Evolutionary conservation across 1,284 basidiomycete genomes (phyloP).

Genomic region (Xanthoconium separans): DNA sequence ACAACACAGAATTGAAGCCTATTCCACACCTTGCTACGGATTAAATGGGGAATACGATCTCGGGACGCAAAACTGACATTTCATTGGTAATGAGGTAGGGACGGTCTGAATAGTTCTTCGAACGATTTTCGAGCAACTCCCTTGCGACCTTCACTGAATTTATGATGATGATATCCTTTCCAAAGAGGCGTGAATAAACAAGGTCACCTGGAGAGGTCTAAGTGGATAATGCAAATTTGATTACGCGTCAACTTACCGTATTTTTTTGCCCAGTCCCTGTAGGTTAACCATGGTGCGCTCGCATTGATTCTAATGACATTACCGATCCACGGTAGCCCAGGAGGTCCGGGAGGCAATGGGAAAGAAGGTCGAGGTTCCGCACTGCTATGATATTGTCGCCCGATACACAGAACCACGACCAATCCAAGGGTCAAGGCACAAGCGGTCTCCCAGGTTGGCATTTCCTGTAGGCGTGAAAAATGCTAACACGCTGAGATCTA

Average conservation of each 20-base stretch:
- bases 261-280: slow-evolving; percentile 1
- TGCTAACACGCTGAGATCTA: background rate
- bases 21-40: background rate
- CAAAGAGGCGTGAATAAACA: slow-evolving; percentile 3
- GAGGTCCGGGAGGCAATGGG: slow-evolving; percentile 8
- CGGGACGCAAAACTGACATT: background rate
- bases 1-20: background rate
- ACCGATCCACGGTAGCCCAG: slow-evolving; percentile 6
- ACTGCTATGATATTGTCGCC: background rate
- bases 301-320: slow-evolving; percentile 2
- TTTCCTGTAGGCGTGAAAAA: background rate
- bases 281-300: slow-evolving; percentile 6
- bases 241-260: background rate
- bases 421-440: background rate
- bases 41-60: background rate
- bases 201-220: background rate
- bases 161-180: slow-evolving; percentile 7
- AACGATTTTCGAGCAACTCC: slow-evolving; percentile 4
- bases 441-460: background rate
- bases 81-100: slow-evolving; percentile 3
- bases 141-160: slow-evolving; percentile 8
- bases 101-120: slow-evolving; percentile 6
- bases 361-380: background rate
- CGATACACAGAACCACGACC: background rate
- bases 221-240: background rate